phyloP scores from a whole-genome alignment of 495 filamentous ascomycete species.

The Penicillium malachiteum region DNA sequence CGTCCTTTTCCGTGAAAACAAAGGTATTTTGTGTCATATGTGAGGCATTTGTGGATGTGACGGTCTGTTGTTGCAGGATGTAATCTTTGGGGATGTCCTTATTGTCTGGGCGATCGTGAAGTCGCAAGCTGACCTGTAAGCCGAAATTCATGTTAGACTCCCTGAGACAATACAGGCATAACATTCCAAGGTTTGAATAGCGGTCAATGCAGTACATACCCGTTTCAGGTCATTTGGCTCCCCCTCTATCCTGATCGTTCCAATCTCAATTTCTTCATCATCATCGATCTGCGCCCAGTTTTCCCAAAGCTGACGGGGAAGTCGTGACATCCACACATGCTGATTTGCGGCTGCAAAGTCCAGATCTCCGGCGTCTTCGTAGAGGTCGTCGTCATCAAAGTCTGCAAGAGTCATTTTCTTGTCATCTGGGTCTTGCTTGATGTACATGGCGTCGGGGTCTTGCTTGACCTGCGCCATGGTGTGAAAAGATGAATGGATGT shows the following conservation, averaged over 20 bases:
- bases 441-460: slow-evolving; percentile 38
- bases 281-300: slow-evolving; percentile 57
- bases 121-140: slow-evolving; percentile 48
- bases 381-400: slow-evolving; percentile 71
- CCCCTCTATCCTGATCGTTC: slow-evolving; percentile 68
- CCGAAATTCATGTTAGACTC: not conserved
- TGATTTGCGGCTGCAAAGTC: slow-evolving; percentile 62
- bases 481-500: not conserved
- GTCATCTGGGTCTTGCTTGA: slow-evolving; percentile 70
- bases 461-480: slow-evolving; percentile 42
- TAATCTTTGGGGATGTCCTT: slow-evolving; percentile 79
- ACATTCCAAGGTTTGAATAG: no score
- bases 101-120: slow-evolving; percentile 57
- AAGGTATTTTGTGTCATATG: slow-evolving; percentile 68
- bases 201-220: slow-evolving; percentile 30
- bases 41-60: slow-evolving; percentile 44
- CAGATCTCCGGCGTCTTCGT: slow-evolving; percentile 86
- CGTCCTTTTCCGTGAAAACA: slow-evolving; percentile 44
- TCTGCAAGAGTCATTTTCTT: slow-evolving; percentile 55
- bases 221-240: slow-evolving; percentile 51
- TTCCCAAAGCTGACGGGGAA: slow-evolving; percentile 79
- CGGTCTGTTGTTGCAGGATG: slow-evolving; percentile 61
- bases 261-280: slow-evolving; percentile 67
- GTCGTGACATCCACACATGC: slow-evolving; percentile 68
- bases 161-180: not conserved